Base-by-base conservation (phyloP, 148 eudicot genomes). In the Vaccinium corymbosum region DNA sequence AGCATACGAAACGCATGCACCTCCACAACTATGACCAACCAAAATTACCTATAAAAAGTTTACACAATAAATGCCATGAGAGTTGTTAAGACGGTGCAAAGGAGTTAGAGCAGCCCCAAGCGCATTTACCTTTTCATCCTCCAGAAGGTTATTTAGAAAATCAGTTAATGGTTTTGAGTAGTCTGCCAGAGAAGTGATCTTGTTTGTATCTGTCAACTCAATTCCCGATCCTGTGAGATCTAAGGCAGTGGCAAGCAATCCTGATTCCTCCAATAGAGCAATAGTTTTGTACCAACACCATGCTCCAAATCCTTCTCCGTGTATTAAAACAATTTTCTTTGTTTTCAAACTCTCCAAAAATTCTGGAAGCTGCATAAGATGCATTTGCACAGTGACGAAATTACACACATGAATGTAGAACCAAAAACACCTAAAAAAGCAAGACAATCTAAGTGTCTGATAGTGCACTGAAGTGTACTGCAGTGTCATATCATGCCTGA, bases 281-380 rank as follows among this genome's bases (percentile, higher is more conserved):
- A 97, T 93, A 84, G 85, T 97, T 92, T 94, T 97, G 87, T 94
- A 97, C 99, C 99, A 97, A 87, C 99, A 94, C 99, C 99, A 97
- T 80, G 99, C 99, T 76, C 99, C 99, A 87, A 97, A 97, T 25
- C 99, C 99, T 90, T 93, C 99, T 42, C 99, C 99, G 76, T 97
- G 99, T 75, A 97, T 86, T 72, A 97, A 88, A 85, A 97, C 90
- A 80, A 97, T 49, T 82, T 82, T 91, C 91, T 87, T 92, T 70
- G 90, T 91, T 87, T 93, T 93, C 56, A 97, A 82, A 83, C 87
- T 92, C 76, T 93, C 98, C 90, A 94, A 83, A 81, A 85, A 83
- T 72, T 93, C 97, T 80, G 92, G 87, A 75, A 89, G 91, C 99
- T 94, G 90, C 64, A 80, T 35, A 78, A 49, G 29, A 71, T 75